Evolutionary conservation across 345 rosid species (phyloP).

Genomic region (Citrus cavaleriei): DNA sequence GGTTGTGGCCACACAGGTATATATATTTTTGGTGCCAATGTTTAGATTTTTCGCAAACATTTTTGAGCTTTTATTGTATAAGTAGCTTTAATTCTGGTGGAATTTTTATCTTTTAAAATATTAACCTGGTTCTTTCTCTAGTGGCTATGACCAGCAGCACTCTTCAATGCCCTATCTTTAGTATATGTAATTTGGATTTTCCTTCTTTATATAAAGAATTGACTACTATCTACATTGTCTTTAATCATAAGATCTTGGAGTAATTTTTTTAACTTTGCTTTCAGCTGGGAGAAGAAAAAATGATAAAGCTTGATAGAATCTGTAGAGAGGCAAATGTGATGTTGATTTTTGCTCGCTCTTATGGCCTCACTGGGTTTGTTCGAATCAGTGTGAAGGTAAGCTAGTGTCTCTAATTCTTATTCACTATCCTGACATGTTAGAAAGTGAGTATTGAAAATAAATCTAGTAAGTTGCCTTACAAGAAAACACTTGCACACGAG

Average conservation of each 20-base stretch:
- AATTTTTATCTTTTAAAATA: not conserved
- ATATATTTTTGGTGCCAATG: not conserved
- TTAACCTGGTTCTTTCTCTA: not conserved
- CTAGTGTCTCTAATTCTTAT: not conserved
- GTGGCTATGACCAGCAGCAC: not conserved
- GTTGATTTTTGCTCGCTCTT: conserved; percentile 92
- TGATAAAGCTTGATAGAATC: conserved; percentile 81
- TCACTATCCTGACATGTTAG: not conserved
- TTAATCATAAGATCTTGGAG: conserved; percentile 8
- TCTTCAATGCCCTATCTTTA: not conserved
- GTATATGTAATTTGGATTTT: not conserved
- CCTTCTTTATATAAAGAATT: not conserved
- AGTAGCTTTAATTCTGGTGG: not conserved
- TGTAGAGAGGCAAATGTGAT: conserved; percentile 81
- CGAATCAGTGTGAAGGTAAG: conserved; percentile 86
- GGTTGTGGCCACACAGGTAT: conserved; percentile 93
- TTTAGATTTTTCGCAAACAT: not conserved
- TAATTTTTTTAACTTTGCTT: conserved; percentile 17
- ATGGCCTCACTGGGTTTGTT: conserved; percentile 90
- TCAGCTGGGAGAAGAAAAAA: conserved; percentile 83
- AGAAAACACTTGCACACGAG: not conserved
- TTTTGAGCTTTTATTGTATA: not conserved
- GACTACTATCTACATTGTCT: not conserved
- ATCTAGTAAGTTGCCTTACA: not conserved
- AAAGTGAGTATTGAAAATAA: not conserved